Evolutionary conservation across 495 filamentous ascomycete species (phyloP).

Genomic region (Xanthoparmelia taractica): DNA sequence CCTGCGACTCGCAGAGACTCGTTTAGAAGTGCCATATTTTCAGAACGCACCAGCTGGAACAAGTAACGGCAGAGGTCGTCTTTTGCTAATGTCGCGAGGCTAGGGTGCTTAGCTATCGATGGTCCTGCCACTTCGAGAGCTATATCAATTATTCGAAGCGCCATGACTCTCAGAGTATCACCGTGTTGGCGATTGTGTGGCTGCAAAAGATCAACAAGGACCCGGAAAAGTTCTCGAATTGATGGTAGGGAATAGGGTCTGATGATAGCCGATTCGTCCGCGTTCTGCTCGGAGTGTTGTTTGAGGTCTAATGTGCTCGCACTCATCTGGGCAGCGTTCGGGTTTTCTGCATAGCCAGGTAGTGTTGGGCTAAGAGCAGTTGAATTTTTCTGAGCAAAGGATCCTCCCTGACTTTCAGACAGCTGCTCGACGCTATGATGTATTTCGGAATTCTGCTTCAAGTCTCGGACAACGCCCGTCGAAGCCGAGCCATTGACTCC

Average conservation of each 20-base stretch:
- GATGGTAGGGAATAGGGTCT: conserved; percentile 90
- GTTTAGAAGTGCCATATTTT: conserved; percentile 87
- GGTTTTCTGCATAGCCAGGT: conserved; percentile 5
- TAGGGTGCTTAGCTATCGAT: conserved; percentile 89
- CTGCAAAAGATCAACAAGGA: conserved; percentile 89
- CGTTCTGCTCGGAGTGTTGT: conserved; percentile 21
- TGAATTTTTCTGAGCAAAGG: not conserved
- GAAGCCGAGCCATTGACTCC: conserved; percentile 17
- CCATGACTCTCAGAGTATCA: conserved; percentile 95
- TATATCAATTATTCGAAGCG: conserved; percentile 92
- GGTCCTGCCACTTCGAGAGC: conserved; percentile 94
- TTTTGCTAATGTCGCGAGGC: conserved; percentile 77
- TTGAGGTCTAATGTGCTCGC: conserved; percentile 21
- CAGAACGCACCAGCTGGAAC: conserved; percentile 93
- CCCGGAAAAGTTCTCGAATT: conserved; percentile 86
- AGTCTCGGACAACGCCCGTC: not conserved
- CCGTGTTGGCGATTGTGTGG: conserved; percentile 87
- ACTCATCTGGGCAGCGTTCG: conserved; percentile 6
- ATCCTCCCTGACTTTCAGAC: not conserved
- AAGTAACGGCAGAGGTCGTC: conserved; percentile 91
- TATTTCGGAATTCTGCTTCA: conserved; percentile 4
- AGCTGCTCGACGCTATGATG: not conserved
- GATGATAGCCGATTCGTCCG: conserved; percentile 40
- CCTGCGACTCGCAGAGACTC: conserved; percentile 86
- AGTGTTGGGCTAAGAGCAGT: not conserved